Evolutionary conservation across 805 yeast genomes (phyloP), one percentile per base, ranked within the genome.

Genomic region (Suhomyces pyralidae): DNA sequence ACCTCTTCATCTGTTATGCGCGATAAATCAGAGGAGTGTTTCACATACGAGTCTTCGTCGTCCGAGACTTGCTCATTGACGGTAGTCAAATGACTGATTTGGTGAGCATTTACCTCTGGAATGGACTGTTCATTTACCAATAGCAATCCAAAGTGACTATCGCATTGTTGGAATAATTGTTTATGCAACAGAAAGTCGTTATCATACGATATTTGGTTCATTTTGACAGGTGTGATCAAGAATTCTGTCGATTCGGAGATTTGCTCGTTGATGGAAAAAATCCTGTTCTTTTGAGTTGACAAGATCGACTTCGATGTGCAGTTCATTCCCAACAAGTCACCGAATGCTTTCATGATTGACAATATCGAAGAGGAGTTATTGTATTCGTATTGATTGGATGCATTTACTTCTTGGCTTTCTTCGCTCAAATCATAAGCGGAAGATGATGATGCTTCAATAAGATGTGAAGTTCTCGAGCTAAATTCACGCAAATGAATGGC

Each of bases 381-480:
- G 42, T 56, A 58, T 38, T 70, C 75, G 17, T 51, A 56, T 36
- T 66, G 67, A 44, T 58, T 59, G 17, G 51, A 50, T 2, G 62
- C 56, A 12, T 52, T 57, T 8, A 53, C 50, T 5, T 50, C 25
- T 17, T 28, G 24, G 14, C 30, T 49, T 14, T 52, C 55, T 8
- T 49, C 48, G 22, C 57, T 62, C 10, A 53, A 40, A 22, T 61
- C 67, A 5, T 59, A 58, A 10, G 78, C 70, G 7, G 28, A 32
- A 9, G 50, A 38, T 12, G 62, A 55, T 1, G 90, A 84, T 1
- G 88, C 89, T 60, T 83, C 88, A 50, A 86, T 74, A 49, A 86
- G 68, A 64, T 86, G 88, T 0, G 89, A 83, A 0, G 90, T 84
- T 64, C 92, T 73, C 51, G 86, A 85, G 1, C 87, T 81, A 47